A percentile compares a stretch with the other conserved stretches of the same genome.
Evolutionary conservation across 2,329 filamentous ascomycete species (phyloP).

Genomic region (Hypomyces perniciosus): DNA sequence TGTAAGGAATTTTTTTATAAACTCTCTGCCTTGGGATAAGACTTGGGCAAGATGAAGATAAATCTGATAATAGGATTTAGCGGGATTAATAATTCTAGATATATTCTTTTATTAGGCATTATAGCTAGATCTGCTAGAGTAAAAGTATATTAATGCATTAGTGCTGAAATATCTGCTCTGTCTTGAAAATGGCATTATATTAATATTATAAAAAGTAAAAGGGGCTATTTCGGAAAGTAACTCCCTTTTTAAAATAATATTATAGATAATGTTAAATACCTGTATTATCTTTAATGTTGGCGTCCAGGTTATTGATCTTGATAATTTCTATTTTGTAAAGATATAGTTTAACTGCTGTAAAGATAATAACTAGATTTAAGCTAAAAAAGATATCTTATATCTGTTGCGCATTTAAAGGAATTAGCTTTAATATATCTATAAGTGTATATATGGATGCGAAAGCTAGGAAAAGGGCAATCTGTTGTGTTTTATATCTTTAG

Average conservation of each 20-base stretch:
- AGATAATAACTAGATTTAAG: too few species aligned
- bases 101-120: conserved; percentile 52
- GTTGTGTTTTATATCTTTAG: conserved; percentile 60
- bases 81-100: conserved; percentile 59
- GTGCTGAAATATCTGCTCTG: conserved; percentile 56
- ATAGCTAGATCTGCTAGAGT: conserved; percentile 48
- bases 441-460: conserved; percentile 67
- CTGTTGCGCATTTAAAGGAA: too few species aligned
- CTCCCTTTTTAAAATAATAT: too few species aligned
- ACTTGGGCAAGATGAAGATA: conserved; percentile 44
- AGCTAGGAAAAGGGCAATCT: conserved; percentile 60
- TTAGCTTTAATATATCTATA: conserved; percentile 59
- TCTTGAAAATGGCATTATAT: conserved; percentile 39
- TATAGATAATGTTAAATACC: too few species aligned
- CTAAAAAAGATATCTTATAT: too few species aligned
- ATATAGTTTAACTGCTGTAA: too few species aligned
- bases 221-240: conserved; percentile 34
- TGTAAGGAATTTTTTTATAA: conserved; percentile 59
- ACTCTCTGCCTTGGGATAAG: conserved; percentile 62
- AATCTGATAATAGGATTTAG: conserved; percentile 60
- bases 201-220: conserved; percentile 45
- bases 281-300: too few species aligned
- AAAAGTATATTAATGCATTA: conserved; percentile 61
- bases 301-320: too few species aligned
- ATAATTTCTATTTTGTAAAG: too few species aligned